These are phyloP conservation scores for Petasospora fabianii DNA, from an alignment of 1,139 yeast genomes.

Conservation along the genomic window DNA sequence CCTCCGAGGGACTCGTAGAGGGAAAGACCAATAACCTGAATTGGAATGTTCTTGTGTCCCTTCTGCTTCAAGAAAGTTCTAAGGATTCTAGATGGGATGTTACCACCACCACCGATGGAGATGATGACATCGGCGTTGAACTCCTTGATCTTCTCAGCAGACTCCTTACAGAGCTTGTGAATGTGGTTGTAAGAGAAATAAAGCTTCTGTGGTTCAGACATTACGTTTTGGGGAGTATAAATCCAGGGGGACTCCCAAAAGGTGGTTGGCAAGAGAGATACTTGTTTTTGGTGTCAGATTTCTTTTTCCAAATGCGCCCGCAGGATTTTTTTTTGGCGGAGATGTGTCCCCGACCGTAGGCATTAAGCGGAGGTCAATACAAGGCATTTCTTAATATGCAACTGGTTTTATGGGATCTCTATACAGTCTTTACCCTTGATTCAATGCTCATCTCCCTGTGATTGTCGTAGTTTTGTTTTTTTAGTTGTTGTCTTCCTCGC, in stretches of 20 bases:
- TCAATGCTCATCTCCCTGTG: neutral
- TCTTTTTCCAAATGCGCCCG: neutral
- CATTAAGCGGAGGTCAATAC: too few relatives aligned
- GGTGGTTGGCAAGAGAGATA: too few relatives aligned
- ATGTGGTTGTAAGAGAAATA: slow-evolving; percentile 57
- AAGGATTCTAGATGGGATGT: slow-evolving; percentile 62
- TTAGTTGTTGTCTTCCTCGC: slow-evolving; percentile 16
- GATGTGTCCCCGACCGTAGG: slow-evolving; percentile 5
- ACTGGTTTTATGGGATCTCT: neutral
- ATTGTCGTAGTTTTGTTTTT: neutral
- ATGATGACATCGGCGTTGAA: slow-evolving; percentile 55
- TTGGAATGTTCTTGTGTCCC: slow-evolving; percentile 57
- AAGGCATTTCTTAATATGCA: too few relatives aligned
- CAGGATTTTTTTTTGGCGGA: slow-evolving; percentile 1
- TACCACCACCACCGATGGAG: slow-evolving; percentile 70
- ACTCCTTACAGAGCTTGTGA: slow-evolving; percentile 56
- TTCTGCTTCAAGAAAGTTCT: slow-evolving; percentile 55
- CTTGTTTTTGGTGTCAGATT: neutral
- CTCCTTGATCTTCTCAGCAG: slow-evolving; percentile 44
- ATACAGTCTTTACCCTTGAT: neutral
- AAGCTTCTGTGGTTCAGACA: slow-evolving; percentile 36
- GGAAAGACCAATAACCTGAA: slow-evolving; percentile 62
- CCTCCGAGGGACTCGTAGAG: slow-evolving; percentile 54
- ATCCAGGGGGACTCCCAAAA: too few relatives aligned
- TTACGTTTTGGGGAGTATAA: too few relatives aligned